These are phyloP conservation scores for Xylariaceae sp. DNA, from an alignment of 2,329 filamentous ascomycete genomes.

Conservation along the genomic window DNA sequence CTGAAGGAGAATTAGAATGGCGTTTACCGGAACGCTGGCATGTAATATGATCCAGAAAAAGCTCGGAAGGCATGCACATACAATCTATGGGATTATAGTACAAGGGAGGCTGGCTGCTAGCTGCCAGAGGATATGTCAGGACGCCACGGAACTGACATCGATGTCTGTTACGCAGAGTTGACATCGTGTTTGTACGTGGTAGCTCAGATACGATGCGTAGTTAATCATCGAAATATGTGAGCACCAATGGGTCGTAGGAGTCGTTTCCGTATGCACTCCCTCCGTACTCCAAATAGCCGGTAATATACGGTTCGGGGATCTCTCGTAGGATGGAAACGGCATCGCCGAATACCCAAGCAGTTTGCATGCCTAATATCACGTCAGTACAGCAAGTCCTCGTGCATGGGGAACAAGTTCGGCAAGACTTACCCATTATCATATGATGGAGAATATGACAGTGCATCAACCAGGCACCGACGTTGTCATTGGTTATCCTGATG, in stretches of 20 bases:
- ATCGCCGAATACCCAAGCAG: constrained; percentile 39
- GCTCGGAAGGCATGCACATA: background rate
- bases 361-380: constrained; percentile 36
- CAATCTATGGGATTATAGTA: background rate
- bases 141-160: background rate
- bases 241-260: constrained; percentile 32
- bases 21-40: background rate
- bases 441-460: constrained; percentile 57
- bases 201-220: background rate
- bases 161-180: background rate
- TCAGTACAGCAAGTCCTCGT: background rate
- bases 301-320: constrained; percentile 34
- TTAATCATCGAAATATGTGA: constrained; percentile 23
- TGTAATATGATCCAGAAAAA: background rate
- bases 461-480: constrained; percentile 58
- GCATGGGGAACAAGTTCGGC: background rate
- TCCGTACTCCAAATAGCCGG: constrained; percentile 41
- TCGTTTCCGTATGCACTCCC: constrained; percentile 42
- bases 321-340: constrained; percentile 33
- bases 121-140: background rate
- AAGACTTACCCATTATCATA: constrained; percentile 49
- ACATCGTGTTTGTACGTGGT: background rate
- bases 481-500: constrained; percentile 37
- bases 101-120: background rate
- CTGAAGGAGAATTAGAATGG: background rate